Evolutionary conservation across 306 rosid species (phyloP), one percentile per base, ranked within the genome.

Genomic region (Vachellia pachyceras): DNA sequence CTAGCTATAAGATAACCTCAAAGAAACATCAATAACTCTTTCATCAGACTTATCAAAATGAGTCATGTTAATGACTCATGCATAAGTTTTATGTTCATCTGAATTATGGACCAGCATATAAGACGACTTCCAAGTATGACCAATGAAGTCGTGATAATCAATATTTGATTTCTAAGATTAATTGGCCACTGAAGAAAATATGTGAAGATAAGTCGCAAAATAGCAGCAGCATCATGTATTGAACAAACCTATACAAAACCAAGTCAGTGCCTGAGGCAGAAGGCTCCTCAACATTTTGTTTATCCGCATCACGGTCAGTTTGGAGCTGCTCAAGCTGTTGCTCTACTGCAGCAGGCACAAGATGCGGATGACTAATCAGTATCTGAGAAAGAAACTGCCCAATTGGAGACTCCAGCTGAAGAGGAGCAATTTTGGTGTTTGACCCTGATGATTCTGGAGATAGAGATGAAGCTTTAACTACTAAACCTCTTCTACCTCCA

Each of bases 321-420:
- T 90, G 98, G 52, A 96, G 99, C 83, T 86, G 97, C 58, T 88
- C 87, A 69, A 96, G 99, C 88, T 93, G 99, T 82, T 93, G 90
- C 76, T 96, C 99, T 25, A 92, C 92, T 5, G 98, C 98, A 75
- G 97, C 97, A 72, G 98, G 99, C 46, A 96, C 86, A 35, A 96
- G 99, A 79, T 96, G 99, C 0, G 98, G 99, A 85, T 96, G 99
- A 82, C 91, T 85, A 29, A 77, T 67, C 87, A 96, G 80, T 60
- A 93, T 93, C 86, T 93, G 90, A 77, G 97, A 87, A 73, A 96
- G 87, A 77, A 96, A 92, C 90, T 87, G 98, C 5, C 99, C 99
- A 18, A 93, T 72, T 13, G 99, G 98, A 50, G 99, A 96, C 79
- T 93, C 98, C 77, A 96, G 79, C 90, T 80, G 89, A 84, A 96